Evolutionary conservation across 768 basidiomycete genomes (phyloP).

Genomic region (Mycena chlorophos): DNA sequence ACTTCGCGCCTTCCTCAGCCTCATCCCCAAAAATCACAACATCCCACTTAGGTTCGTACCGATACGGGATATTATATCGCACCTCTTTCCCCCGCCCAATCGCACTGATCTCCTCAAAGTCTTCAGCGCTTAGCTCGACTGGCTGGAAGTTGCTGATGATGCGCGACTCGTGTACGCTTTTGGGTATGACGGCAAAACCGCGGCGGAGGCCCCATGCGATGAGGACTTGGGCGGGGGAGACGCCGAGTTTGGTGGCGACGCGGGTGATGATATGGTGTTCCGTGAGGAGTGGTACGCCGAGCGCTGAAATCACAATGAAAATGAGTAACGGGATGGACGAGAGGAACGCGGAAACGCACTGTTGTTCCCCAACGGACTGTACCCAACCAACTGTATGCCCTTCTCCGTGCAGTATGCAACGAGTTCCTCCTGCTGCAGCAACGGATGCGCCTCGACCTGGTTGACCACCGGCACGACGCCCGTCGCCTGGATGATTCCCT

Average conservation of each 20-base stretch:
- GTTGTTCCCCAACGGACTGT: slow-evolving; percentile 81
- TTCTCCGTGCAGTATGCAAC: slow-evolving; percentile 67
- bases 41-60: slow-evolving; percentile 64
- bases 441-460: slow-evolving; percentile 84
- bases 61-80: slow-evolving; percentile 61
- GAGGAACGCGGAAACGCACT: slow-evolving; percentile 50
- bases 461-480: slow-evolving; percentile 75
- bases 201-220: slow-evolving; percentile 77
- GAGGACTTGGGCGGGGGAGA: slow-evolving; percentile 78
- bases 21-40: slow-evolving; percentile 71
- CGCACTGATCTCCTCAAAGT: slow-evolving; percentile 58
- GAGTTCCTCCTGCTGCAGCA: slow-evolving; percentile 73
- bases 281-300: slow-evolving; percentile 64
- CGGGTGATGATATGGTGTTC: slow-evolving; percentile 62
- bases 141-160: slow-evolving; percentile 80
- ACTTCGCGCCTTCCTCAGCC: slow-evolving; percentile 47
- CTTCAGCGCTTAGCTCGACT: slow-evolving; percentile 62
- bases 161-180: slow-evolving; percentile 71
- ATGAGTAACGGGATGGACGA: too few species aligned
- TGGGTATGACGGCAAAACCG: slow-evolving; percentile 83
- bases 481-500: slow-evolving; percentile 68
- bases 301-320: slow-evolving; percentile 37
- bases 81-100: slow-evolving; percentile 51
- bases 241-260: slow-evolving; percentile 62
- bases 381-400: slow-evolving; percentile 65